These are phyloP conservation scores for Pulveroboletus ravenelii DNA, from an alignment of 768 basidiomycete species.

Conservation along the genomic window DNA sequence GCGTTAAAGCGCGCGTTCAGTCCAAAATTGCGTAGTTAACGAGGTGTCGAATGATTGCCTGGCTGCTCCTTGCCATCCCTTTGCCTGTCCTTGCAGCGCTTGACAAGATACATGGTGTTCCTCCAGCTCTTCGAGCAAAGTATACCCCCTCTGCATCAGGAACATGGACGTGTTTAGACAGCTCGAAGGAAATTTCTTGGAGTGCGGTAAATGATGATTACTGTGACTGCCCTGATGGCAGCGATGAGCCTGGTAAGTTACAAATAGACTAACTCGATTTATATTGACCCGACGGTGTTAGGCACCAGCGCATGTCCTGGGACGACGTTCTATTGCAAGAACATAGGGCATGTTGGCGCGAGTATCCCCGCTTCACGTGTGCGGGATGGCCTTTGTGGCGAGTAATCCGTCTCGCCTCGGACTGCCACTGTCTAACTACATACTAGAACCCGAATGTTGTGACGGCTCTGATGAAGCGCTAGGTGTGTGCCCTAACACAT, in stretches of 20 bases:
- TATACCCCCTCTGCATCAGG: slow-evolving; percentile 50
- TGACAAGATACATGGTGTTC: slow-evolving; percentile 54
- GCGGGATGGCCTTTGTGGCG: slow-evolving; percentile 91
- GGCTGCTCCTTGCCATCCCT: slow-evolving; percentile 41
- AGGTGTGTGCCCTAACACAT: slow-evolving; percentile 76
- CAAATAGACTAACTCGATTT: slow-evolving; percentile 3
- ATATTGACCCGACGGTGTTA: slow-evolving; percentile 26
- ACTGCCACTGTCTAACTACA: slow-evolving; percentile 10
- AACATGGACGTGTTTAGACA: slow-evolving; percentile 78
- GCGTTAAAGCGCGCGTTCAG: not conserved
- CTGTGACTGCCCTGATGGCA: slow-evolving; percentile 93
- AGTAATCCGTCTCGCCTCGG: slow-evolving; percentile 22
- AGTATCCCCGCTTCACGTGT: slow-evolving; percentile 78
- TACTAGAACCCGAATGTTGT: slow-evolving; percentile 82
- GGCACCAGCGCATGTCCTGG: slow-evolving; percentile 84
- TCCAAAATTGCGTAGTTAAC: not conserved
- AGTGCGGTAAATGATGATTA: slow-evolving; percentile 87
- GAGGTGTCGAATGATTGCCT: slow-evolving; percentile 40
- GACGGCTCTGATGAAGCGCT: slow-evolving; percentile 91
- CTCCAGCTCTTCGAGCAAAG: slow-evolving; percentile 48
- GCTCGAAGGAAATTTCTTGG: slow-evolving; percentile 74
- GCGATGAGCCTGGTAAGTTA: slow-evolving; percentile 80
- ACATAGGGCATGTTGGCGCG: slow-evolving; percentile 82
- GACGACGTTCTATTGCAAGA: slow-evolving; percentile 76
- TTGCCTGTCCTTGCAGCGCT: slow-evolving; percentile 38